Base-by-base conservation (phyloP, 1,284 basidiomycete species). In the Naganishia cerealis region DNA sequence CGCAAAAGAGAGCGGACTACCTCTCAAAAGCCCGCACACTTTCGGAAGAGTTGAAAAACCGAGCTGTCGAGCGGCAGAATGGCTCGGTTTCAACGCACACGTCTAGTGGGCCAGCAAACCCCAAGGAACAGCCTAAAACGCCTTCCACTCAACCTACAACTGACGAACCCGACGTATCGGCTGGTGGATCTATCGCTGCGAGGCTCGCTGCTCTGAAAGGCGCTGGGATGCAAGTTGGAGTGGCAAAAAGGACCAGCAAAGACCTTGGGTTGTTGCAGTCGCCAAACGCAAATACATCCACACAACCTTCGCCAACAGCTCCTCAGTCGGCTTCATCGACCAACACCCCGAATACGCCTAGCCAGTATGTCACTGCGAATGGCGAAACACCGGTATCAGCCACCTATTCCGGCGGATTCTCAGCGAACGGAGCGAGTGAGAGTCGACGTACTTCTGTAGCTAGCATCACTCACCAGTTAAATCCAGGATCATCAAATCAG, bases 101-200 rank as follows among this genome's bases (percentile, higher is more conserved):
- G 57, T 38, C 58, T 10, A 36, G 8, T 12, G 18, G 15, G 15
- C 26, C 4, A 18, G 7, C 15, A 8, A n/a, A 26, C 15, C 26
- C 43, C 42, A 48, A 33, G 18, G 16, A 36, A 21, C 16, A 29
- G 9, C 10, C 61, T 15, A 13, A 12, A 36, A 36, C 6, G n/a
- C n/a, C 56, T 29, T 33, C 39, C 24, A 39, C 42, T 42, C 59
- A 65, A 40, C 58, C 59, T 5, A 40, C 71, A 9, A 16, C 66
- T 15, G 61, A 71, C 2, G 70, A 73, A 50, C 66, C 68, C 7
- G 70, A 72, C 38, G 48, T 66, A 0, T 58, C 67, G 36, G 52
- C 67, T 21, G 73, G 73, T 26, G 81, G 80, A 13, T 79, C 77
- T 55, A 78, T 82, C 33, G 78, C 78, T 6, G 80, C 81, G 67